phyloP scores from a whole-genome alignment of 768 basidiomycete genomes.

The Suillus bovinus region DNA sequence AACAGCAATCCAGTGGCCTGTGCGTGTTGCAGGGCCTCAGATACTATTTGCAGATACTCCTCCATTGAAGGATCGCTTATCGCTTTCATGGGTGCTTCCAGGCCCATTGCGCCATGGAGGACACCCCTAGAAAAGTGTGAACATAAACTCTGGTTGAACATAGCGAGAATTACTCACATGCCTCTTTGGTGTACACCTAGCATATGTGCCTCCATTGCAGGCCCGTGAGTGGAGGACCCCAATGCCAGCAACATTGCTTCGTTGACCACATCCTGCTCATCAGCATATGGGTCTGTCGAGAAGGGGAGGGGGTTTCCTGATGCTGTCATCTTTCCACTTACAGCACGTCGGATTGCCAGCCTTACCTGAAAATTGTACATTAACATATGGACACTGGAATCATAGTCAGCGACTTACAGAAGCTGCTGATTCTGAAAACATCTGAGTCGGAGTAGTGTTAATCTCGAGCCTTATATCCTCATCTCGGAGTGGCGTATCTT shows the following conservation, averaged over 20 bases:
- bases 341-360: background rate
- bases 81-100: background rate
- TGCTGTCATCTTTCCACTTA: background rate
- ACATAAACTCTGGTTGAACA: background rate
- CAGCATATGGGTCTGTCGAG: background rate
- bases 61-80: background rate
- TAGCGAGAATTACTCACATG: background rate
- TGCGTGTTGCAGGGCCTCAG: background rate
- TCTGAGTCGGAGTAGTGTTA: background rate
- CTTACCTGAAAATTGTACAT: background rate
- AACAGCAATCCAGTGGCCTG: background rate
- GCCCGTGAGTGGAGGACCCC: background rate
- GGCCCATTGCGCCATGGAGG: background rate
- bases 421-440: background rate
- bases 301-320: background rate
- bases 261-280: background rate
- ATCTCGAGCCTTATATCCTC: background rate
- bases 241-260: background rate
- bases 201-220: background rate
- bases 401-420: background rate
- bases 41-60: background rate
- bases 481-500: background rate
- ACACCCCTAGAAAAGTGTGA: background rate
- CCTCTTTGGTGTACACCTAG: background rate
- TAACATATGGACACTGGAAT: background rate